Evolutionary conservation across 1,284 basidiomycete genomes (phyloP).

Genomic region (Apiotrichum gracile): DNA sequence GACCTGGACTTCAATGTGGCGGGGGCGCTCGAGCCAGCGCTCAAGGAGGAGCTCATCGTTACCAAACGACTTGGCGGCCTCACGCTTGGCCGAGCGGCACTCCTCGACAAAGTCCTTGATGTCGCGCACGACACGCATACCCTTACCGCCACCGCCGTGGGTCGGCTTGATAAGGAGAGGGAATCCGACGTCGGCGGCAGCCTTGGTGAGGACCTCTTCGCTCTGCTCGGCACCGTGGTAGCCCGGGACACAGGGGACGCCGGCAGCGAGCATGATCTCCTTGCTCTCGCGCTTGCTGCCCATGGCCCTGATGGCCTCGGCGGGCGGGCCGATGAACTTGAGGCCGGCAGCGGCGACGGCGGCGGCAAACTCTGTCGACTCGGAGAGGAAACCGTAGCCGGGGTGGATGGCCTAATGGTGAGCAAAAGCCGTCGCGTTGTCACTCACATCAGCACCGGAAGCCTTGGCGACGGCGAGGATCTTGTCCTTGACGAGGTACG

Average conservation of each 20-base stretch:
- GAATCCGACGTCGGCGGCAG: conserved; percentile 53
- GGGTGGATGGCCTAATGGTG: conserved; percentile 44
- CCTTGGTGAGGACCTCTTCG: conserved; percentile 48
- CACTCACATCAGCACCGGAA: conserved; percentile 73
- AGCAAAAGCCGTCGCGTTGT: conserved; percentile 1
- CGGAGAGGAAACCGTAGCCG: conserved; percentile 86
- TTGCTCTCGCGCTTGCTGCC: conserved; percentile 65
- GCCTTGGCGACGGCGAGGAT: conserved; percentile 73
- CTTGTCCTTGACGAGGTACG: conserved; percentile 83
- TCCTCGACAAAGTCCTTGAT: conserved; percentile 57
- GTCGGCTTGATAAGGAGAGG: conserved; percentile 65
- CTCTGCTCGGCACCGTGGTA: conserved; percentile 56
- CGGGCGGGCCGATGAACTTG: conserved; percentile 59
- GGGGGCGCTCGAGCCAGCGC: conserved; percentile 73
- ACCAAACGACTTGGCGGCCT: conserved; percentile 78
- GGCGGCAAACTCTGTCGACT: conserved; percentile 56
- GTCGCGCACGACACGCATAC: conserved; percentile 58
- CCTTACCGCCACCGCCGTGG: conserved; percentile 68
- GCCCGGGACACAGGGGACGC: conserved; percentile 83
- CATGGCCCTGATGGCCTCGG: conserved; percentile 57
- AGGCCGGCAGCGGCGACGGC: conserved; percentile 54
- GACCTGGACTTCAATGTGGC: conserved; percentile 85
- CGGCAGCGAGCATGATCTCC: conserved; percentile 79
- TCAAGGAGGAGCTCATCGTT: conserved; percentile 80
- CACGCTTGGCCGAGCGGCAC: conserved; percentile 75